phyloP scores from a whole-genome alignment of 2,329 filamentous ascomycete genomes.

The Chlorencoelia australis region DNA sequence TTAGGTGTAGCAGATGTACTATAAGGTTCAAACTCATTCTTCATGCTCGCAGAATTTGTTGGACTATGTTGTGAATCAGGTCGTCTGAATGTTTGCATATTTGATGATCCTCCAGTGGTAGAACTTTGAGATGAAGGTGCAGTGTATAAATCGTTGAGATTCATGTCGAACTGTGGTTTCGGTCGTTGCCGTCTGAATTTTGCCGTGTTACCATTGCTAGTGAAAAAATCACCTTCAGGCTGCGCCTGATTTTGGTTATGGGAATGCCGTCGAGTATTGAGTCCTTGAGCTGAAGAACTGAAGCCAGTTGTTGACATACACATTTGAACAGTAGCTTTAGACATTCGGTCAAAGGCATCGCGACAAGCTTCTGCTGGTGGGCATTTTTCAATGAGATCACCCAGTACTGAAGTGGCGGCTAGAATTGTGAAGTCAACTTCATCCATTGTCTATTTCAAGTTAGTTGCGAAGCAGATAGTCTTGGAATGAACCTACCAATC shows the following conservation, averaged over 20 bases:
- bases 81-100: no score
- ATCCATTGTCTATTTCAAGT: slow-evolving; percentile 57
- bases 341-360: slow-evolving; percentile 90
- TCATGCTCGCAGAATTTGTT: no score
- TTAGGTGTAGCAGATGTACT: no score
- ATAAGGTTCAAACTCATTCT: neutral
- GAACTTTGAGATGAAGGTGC: neutral
- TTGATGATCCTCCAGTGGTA: neutral
- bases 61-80: no score
- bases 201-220: slow-evolving; percentile 6
- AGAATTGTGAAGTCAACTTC: slow-evolving; percentile 97
- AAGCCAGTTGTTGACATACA: slow-evolving; percentile 61
- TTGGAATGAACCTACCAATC: slow-evolving; percentile 52
- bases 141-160: slow-evolving; percentile 24
- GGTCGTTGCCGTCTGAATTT: slow-evolving; percentile 8
- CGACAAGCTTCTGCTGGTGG: slow-evolving; percentile 89
- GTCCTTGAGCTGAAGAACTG: slow-evolving; percentile 19
- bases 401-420: slow-evolving; percentile 84
- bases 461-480: neutral
- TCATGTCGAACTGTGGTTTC: slow-evolving; percentile 26
- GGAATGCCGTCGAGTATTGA: slow-evolving; percentile 16
- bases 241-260: slow-evolving; percentile 7
- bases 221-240: slow-evolving; percentile 14
- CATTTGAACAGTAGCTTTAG: slow-evolving; percentile 93
- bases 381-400: slow-evolving; percentile 87